Percentiles rank a stretch among this genome's conserved stretches.
Conservation (phyloP, 1,284 basidiomycete species). For the Tilletia walkeri region DNA sequence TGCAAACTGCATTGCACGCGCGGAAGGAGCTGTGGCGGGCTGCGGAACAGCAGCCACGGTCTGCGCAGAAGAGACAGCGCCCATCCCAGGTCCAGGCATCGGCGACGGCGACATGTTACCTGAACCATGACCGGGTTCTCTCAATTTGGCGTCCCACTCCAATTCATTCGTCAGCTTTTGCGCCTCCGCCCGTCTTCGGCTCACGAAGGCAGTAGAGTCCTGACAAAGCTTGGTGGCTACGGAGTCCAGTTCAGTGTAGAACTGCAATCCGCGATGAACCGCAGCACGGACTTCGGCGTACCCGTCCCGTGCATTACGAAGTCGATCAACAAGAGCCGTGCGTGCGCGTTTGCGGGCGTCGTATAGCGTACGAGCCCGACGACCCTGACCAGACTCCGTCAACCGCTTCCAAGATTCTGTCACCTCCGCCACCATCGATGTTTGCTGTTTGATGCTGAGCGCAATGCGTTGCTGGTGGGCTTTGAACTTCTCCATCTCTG, state of each 20-base stretch:
- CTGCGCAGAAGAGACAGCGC: background rate
- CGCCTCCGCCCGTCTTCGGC: constrained; percentile 69
- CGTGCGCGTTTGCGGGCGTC: constrained; percentile 65
- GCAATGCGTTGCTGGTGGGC: constrained; percentile 81
- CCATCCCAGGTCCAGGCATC: too few relatives aligned
- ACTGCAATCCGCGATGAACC: constrained; percentile 78
- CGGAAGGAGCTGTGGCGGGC: background rate
- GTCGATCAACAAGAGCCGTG: constrained; percentile 69
- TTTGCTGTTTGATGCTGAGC: constrained; percentile 74
- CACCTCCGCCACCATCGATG: constrained; percentile 62
- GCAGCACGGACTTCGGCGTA: constrained; percentile 85
- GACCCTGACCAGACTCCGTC: constrained; percentile 70
- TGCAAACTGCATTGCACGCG: background rate
- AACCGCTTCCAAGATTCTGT: constrained; percentile 32
- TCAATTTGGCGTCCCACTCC: constrained; percentile 69
- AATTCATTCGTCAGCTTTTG: constrained; percentile 68
- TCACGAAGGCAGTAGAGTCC: constrained; percentile 68
- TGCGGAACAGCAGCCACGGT: background rate
- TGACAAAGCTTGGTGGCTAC: constrained; percentile 66
- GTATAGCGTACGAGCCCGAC: constrained; percentile 58
- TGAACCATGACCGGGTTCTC: background rate
- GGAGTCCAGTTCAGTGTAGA: constrained; percentile 78
- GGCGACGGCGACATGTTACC: background rate
- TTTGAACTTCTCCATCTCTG: constrained; percentile 90
- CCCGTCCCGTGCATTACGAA: constrained; percentile 72